Conservation (phyloP, 2,329 filamentous ascomycete species). For the Exophiala alcalophila region DNA sequence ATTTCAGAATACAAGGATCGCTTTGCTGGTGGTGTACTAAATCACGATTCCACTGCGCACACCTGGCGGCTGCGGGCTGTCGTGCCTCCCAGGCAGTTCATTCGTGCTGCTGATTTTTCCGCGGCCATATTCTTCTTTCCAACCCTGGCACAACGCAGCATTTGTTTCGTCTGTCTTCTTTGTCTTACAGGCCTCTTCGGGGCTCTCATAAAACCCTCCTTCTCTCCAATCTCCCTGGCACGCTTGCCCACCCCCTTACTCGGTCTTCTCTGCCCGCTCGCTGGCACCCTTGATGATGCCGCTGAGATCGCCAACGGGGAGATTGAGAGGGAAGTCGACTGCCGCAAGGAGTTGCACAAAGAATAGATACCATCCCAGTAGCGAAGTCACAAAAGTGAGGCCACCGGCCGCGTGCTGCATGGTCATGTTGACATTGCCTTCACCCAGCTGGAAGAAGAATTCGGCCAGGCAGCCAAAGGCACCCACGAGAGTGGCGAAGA, state of each 20-base stretch:
- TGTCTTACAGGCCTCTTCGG: slow-evolving; percentile 1
- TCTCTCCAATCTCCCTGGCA: background rate
- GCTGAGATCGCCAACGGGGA: slow-evolving; percentile 58
- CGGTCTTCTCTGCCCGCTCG: slow-evolving; percentile 23
- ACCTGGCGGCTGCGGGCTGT: slow-evolving; percentile 8
- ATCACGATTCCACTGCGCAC: background rate
- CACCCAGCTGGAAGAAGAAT: slow-evolving; percentile 26
- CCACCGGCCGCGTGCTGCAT: slow-evolving; percentile 46
- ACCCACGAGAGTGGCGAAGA: slow-evolving; percentile 63
- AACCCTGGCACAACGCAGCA: background rate
- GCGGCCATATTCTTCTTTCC: slow-evolving; percentile 2
- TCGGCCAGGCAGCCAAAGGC: slow-evolving; percentile 60
- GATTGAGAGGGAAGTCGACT: slow-evolving; percentile 56
- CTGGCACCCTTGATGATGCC: slow-evolving; percentile 40
- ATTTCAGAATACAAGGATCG: no score
- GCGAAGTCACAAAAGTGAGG: slow-evolving; percentile 48
- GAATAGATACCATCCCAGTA: slow-evolving; percentile 58
- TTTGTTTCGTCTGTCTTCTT: background rate
- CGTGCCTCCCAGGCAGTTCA: slow-evolving; percentile 3
- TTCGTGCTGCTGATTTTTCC: no score
- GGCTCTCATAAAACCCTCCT: no score
- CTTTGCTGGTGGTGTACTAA: slow-evolving; percentile 1
- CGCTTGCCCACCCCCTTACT: slow-evolving; percentile 6
- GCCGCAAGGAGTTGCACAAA: slow-evolving; percentile 54
- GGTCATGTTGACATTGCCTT: slow-evolving; percentile 8